Conservation (phyloP, 345 rosid species). For the Eucalyptus caleyi region DNA sequence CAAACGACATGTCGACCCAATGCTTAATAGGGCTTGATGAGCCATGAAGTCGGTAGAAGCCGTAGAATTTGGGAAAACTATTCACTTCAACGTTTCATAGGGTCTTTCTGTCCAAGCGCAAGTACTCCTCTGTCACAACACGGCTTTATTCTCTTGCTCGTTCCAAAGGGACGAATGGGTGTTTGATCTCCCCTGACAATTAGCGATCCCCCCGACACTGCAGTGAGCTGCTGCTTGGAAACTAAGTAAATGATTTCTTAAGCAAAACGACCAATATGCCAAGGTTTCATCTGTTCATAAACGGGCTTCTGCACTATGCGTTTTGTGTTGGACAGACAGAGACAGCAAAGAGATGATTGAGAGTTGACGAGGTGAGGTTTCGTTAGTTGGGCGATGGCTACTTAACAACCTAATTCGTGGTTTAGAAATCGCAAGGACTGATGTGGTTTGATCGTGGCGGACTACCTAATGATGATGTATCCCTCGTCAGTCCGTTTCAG, state of each 20-base stretch:
- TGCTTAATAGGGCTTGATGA: not conserved
- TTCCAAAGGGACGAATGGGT: not conserved
- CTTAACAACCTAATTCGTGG: not conserved
- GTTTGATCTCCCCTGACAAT: not conserved
- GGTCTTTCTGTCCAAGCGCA: no score
- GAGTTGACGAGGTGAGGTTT: not conserved
- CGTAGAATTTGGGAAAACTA: not conserved
- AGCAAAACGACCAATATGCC: not conserved
- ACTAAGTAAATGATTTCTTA: not conserved
- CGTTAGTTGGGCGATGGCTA: not conserved
- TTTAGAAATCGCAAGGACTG: not conserved
- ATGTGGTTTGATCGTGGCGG: not conserved
- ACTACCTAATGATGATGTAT: not conserved
- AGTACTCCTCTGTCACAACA: not conserved
- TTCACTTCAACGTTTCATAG: not conserved
- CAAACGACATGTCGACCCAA: not conserved
- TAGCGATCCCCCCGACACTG: not conserved
- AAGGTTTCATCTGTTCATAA: not conserved
- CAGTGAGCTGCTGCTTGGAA: not conserved
- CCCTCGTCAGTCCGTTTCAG: not conserved
- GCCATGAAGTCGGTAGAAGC: not conserved
- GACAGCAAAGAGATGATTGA: not conserved
- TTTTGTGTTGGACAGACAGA: not conserved
- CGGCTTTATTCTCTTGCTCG: not conserved
- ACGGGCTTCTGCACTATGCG: not conserved